Conservation (phyloP, 805 yeast genomes). For the Yarrowia sp. region DNA sequence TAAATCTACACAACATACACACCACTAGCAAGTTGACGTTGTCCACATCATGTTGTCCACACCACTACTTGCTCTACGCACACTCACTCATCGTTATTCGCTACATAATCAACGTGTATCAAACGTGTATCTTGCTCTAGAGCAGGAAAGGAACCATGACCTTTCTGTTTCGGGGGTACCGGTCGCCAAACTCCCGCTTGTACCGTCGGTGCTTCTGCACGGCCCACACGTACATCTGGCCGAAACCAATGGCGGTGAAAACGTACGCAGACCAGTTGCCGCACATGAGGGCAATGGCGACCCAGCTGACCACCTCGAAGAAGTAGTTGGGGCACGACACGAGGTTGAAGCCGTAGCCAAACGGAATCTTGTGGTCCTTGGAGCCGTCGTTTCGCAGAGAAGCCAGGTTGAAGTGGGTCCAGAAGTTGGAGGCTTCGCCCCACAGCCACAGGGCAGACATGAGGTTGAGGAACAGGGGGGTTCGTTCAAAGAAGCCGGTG, state of each 20-base stretch:
- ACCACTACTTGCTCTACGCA: too few relatives aligned
- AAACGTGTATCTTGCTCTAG: constrained; percentile 35
- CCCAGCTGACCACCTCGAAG: constrained; percentile 79
- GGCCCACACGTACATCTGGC: constrained; percentile 92
- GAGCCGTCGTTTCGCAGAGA: constrained; percentile 53
- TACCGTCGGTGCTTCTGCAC: constrained; percentile 73
- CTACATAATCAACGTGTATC: neutral
- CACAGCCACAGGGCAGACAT: constrained; percentile 38
- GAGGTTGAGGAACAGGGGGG: constrained; percentile 21
- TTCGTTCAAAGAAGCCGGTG: constrained; percentile 24
- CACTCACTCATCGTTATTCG: too few relatives aligned
- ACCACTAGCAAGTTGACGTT: too few relatives aligned
- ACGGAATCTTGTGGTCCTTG: constrained; percentile 65
- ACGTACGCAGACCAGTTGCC: constrained; percentile 74
- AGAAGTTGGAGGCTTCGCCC: constrained; percentile 69
- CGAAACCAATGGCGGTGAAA: constrained; percentile 66
- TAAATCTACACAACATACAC: too few relatives aligned
- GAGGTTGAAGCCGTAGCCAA: constrained; percentile 75
- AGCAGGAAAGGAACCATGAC: constrained; percentile 73
- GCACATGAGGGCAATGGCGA: constrained; percentile 61
- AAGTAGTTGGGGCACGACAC: constrained; percentile 94
- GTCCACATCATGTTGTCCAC: too few relatives aligned
- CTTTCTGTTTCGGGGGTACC: constrained; percentile 76
- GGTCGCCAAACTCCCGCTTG: constrained; percentile 64
- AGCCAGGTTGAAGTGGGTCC: constrained; percentile 63